Percentiles rank a stretch among this genome's conserved stretches.
phyloP scores from a whole-genome alignment of 1,284 basidiomycete species.

The Marasmius tenuissimus region DNA sequence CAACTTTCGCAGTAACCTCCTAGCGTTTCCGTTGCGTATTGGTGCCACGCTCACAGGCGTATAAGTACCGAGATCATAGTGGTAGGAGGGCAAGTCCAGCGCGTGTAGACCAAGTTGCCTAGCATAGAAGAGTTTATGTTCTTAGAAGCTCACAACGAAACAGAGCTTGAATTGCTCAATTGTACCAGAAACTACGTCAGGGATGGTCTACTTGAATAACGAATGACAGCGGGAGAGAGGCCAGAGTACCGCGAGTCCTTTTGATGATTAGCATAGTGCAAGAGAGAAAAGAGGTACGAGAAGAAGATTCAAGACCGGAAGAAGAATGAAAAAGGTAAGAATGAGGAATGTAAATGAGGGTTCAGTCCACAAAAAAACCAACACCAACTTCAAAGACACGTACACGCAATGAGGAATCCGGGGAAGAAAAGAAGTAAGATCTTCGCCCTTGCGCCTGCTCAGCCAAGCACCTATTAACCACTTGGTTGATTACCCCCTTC shows the following conservation, averaged over 20 bases:
- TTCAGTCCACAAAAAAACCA: neutral
- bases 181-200: neutral
- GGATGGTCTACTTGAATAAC: neutral
- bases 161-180: neutral
- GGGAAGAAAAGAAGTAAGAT: neutral
- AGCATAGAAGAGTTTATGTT: too few relatives aligned
- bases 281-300: neutral
- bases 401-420: neutral
- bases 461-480: conserved; percentile 54
- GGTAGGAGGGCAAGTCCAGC: too few relatives aligned
- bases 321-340: neutral
- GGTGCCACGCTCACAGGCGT: too few relatives aligned
- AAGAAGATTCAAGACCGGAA: neutral
- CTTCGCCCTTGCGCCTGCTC: conserved; percentile 6
- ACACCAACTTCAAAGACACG: neutral
- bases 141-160: neutral
- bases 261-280: neutral
- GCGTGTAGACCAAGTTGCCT: too few relatives aligned
- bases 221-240: neutral
- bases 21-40: too few relatives aligned
- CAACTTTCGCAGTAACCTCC: too few relatives aligned
- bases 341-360: neutral
- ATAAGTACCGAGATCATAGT: too few relatives aligned
- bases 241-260: neutral
- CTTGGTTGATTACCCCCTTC: conserved; percentile 68